Base-by-base conservation (phyloP, 202 grass and related monocot genomes). In the Dendrocalamus latiflorus region DNA sequence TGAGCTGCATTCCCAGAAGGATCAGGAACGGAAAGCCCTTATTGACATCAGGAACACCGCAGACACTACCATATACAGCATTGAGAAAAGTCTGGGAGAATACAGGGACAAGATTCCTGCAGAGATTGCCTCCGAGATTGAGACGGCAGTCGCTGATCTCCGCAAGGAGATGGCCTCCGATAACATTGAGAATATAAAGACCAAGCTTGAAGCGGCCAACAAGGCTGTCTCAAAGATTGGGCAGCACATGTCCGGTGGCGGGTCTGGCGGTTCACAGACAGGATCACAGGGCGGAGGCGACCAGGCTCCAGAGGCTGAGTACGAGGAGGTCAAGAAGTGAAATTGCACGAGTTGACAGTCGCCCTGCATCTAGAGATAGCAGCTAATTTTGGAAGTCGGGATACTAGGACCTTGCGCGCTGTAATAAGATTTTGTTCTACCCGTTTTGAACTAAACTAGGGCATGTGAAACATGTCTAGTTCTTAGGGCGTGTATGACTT, bases 251-350 rank as follows among this genome's bases (percentile, higher is more conserved):
- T 53, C 88, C 9, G 74, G 59, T 18, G 82, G 54, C 5, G 54
- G 58, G 14, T 28, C 79, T 9, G 53, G 72, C 5, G 50, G 70
- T 33, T 15, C 70, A 0, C 26, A 68, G 34, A 56, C 54, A 22
- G 60, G 85, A 66, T 79, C 78, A 0, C 66, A 90, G 62, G 39
- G 65, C 2, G 54, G 83, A 9, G 79, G 78, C 14, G 75, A 83
- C 47, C 79, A 87, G 79, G 68, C 83, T 37, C 78, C 86, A 26
- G 86, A 91, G 42, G 85, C 78, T 16, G 83, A 86, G 24, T 89
- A 89, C 22, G 82, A 88, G 75, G 89, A 88, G 66, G 86, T 75
- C 18, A 82, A 86, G 64, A 90, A 90, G 72, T 86, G 55, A 85
- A 72, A 67, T 33, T 64, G 44, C 14, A 25, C 58, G 48, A 42